Evolutionary conservation across 371 early-diverging fungal genomes (phyloP), one percentile per base, ranked within the genome.

Genomic region (Mortierella sp.): DNA sequence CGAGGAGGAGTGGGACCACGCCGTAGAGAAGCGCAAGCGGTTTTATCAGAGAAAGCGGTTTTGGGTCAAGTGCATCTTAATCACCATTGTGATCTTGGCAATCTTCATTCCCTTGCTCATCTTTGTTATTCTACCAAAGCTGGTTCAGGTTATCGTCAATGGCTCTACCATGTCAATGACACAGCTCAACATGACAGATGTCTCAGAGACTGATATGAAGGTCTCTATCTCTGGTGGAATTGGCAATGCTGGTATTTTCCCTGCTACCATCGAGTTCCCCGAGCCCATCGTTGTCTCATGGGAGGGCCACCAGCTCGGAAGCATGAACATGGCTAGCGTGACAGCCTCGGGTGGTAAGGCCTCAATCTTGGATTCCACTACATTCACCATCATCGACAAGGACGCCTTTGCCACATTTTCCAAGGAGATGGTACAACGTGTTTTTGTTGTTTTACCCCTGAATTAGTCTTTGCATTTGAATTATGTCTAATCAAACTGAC

Each of bases 201-300:
- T 87, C 26, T 80, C 86, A 5, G 84, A 88, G n/a, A 68, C 72
- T 24, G 68, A 67, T 28, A 89, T 89, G 83, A 88, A 81, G 61
- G 85, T 89, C 35, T 83, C 85, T 24, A 75, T 89, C 77, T 70
- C 68, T 35, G 92, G 92, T 66, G 70, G 78, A 10, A 88, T 90
- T 66, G 81, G 78, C 60, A 86, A 87, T 40, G 88, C 92, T n/a
- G 92, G 92, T 68, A 86, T 87, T 49, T 83, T 92, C 70, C 84
- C 83, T 20, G 92, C 92, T 12, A 75, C 81, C 1, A 86, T 90
- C 24, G 75, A 71, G 11, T 90, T 90, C 72, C 79, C 85, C 11
- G 85, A 86, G 49, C 87, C 87, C 20, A 86, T 88, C 60, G 43
- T 85, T 14, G 86, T 90, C 35, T 71, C 75, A 18, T 88, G 88